Percentiles rank a stretch among this genome's conserved stretches.
These are phyloP conservation scores for Globisporangium cylindrosporum DNA, from an alignment of 352 stramenopile genomes.

Conservation along the genomic window DNA sequence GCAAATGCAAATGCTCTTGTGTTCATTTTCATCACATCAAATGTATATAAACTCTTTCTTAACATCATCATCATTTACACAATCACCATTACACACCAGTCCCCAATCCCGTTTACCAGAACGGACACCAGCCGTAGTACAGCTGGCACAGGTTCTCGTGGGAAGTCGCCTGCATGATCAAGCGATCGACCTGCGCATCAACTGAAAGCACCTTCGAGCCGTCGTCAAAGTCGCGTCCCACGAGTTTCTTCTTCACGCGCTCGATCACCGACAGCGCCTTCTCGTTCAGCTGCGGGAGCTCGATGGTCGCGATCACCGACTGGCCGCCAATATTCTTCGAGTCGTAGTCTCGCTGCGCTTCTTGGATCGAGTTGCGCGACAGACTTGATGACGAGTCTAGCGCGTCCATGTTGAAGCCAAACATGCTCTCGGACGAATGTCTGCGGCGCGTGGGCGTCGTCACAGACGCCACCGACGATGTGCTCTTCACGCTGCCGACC, in stretches of 20 bases:
- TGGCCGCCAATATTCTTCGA: slow-evolving; percentile 44
- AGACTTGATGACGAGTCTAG: slow-evolving; percentile 49
- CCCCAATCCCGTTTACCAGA: slow-evolving; percentile 50
- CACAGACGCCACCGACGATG: slow-evolving; percentile 31
- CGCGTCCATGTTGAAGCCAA: slow-evolving; percentile 63
- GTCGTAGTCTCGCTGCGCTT: slow-evolving; percentile 45
- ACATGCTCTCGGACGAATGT: slow-evolving; percentile 65
- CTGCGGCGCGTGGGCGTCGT: slow-evolving; percentile 43
- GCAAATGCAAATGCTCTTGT: not conserved
- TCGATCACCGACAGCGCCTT: slow-evolving; percentile 95
- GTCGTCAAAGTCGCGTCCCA: slow-evolving; percentile 96
- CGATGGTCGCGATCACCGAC: slow-evolving; percentile 52
- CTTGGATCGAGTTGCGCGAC: slow-evolving; percentile 61
- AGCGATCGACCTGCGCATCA: slow-evolving; percentile 94
- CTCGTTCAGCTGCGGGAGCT: slow-evolving; percentile 82
- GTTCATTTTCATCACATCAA: not conserved
- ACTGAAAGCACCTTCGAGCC: slow-evolving; percentile 76
- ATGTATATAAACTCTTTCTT: not conserved
- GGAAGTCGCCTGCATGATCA: slow-evolving; percentile 98
- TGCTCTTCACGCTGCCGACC: slow-evolving; percentile 58
- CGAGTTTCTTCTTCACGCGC: slow-evolving; percentile 99
- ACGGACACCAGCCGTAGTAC: slow-evolving; percentile 98
- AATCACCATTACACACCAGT: not conserved
- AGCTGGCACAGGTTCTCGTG: slow-evolving; percentile 99
- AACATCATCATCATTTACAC: not conserved